Evolutionary conservation across 2,329 filamentous ascomycete genomes (phyloP).

Genomic region (Hypoxylon rubiginosum): DNA sequence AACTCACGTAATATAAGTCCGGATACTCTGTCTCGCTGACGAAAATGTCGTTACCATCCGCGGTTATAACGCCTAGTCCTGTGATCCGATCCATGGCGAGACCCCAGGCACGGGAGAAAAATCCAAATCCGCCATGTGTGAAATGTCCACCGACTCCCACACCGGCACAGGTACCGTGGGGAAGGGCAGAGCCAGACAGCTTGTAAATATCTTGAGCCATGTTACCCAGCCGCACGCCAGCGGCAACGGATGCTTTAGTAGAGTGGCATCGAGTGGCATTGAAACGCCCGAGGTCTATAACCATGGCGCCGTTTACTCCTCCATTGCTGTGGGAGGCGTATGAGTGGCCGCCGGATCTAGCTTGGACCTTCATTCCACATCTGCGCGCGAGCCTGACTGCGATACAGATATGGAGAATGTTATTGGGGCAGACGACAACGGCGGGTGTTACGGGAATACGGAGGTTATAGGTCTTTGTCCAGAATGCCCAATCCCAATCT

Average conservation of each 20-base stretch:
- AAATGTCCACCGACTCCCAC: conserved; percentile 63
- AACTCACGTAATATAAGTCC: conserved; percentile 50
- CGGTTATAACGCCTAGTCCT: conserved; percentile 62
- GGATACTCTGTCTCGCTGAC: conserved; percentile 36
- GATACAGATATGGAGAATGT: conserved; percentile 52
- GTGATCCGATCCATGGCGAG: conserved; percentile 64
- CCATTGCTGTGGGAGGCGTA: conserved; percentile 62
- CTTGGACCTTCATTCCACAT: conserved; percentile 60
- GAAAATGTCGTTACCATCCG: conserved; percentile 45
- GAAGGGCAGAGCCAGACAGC: conserved; percentile 54
- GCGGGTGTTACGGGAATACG: conserved; percentile 42
- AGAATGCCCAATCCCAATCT: conserved; percentile 41
- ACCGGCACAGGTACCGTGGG: conserved; percentile 61
- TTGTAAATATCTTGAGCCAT: conserved; percentile 55
- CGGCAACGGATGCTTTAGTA: conserved; percentile 54
- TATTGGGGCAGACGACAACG: conserved; percentile 46
- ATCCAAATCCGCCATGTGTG: conserved; percentile 62
- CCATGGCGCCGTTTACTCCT: conserved; percentile 51
- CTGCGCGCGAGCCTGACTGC: conserved; percentile 58
- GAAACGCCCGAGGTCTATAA: conserved; percentile 54
- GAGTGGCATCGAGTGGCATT: conserved; percentile 43
- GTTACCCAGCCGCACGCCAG: conserved; percentile 60
- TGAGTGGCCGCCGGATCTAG: conserved; percentile 63
- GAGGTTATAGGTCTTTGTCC: conserved; percentile 45
- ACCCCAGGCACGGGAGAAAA: conserved; percentile 62